phyloP scores from a whole-genome alignment of 306 rosid genomes.

The Malus sylvestris region DNA sequence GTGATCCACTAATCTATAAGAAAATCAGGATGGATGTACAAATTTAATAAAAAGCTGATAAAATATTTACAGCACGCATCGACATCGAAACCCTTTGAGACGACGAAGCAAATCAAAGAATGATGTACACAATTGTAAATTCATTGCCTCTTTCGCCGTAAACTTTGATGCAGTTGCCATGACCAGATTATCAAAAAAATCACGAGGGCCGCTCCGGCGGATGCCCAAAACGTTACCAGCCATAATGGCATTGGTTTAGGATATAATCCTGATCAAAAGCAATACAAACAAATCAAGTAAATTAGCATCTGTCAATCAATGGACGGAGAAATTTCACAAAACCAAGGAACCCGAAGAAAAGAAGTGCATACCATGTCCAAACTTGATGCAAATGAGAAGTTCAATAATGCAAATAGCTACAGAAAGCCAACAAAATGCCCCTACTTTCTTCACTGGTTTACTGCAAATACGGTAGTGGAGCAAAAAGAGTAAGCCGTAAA shows the following conservation, averaged over 20 bases:
- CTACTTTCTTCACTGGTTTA: constrained; percentile 87
- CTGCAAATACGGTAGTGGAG: constrained; percentile 31
- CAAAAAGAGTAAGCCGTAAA: not conserved
- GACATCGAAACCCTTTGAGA: constrained; percentile 27
- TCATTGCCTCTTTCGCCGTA: constrained; percentile 68
- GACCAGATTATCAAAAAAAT: constrained; percentile 63
- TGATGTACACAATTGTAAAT: constrained; percentile 23
- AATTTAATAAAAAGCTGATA: constrained; percentile 23
- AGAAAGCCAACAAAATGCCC: constrained; percentile 98
- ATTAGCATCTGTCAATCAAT: not conserved
- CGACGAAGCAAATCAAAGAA: constrained; percentile 62
- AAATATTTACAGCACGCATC: constrained; percentile 62
- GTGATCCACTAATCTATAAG: constrained; percentile 47
- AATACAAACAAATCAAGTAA: not conserved
- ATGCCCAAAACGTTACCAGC: constrained; percentile 65
- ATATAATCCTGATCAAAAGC: constrained; percentile 60
- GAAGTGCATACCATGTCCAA: constrained; percentile 66
- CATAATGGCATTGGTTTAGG: constrained; percentile 91
- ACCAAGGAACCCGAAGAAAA: not conserved
- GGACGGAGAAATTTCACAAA: not conserved
- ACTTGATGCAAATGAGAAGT: constrained; percentile 94
- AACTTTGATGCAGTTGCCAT: constrained; percentile 62
- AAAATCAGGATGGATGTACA: constrained; percentile 55
- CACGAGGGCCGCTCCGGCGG: constrained; percentile 44
- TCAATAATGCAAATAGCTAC: constrained; percentile 92